A percentile compares a stretch with the other conserved stretches of the same genome.
Evolutionary conservation across 2,329 filamentous ascomycete species (phyloP).

Genomic region (Aspergillus uvarum): DNA sequence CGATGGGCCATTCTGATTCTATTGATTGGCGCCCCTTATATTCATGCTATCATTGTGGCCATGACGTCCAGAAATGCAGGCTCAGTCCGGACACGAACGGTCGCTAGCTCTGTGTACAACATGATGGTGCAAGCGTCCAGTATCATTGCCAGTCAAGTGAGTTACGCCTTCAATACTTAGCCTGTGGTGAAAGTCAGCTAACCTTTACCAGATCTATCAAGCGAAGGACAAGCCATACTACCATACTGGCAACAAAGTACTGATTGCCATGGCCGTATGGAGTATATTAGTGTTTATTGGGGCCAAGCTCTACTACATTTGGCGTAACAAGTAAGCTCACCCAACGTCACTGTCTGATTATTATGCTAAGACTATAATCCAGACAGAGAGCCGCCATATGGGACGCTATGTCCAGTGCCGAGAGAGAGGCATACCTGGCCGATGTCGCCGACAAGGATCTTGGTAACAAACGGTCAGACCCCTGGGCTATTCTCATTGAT

Average conservation of each 20-base stretch:
- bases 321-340: constrained; percentile 38
- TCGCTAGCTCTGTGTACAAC: constrained; percentile 48
- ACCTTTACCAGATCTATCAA: constrained; percentile 53
- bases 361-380: constrained; percentile 4
- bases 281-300: constrained; percentile 52
- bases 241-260: constrained; percentile 57
- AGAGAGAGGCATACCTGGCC: constrained; percentile 38
- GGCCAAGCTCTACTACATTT: constrained; percentile 42
- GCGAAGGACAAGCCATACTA: constrained; percentile 58
- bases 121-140: constrained; percentile 47
- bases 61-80: constrained; percentile 47
- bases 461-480: constrained; percentile 45
- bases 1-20: constrained; percentile 54
- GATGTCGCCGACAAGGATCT: constrained; percentile 35
- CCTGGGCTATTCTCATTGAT: background rate
- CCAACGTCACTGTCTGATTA: background rate
- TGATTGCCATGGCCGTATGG: constrained; percentile 54
- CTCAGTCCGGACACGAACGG: constrained; percentile 44
- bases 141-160: constrained; percentile 42
- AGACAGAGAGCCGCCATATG: constrained; percentile 38
- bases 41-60: constrained; percentile 55
- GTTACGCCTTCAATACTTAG: constrained; percentile 4
- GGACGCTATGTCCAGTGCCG: constrained; percentile 42
- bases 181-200: background rate
- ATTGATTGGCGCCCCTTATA: constrained; percentile 58